phyloP scores from a whole-genome alignment of 129 eudicot species.

The Pseudognaphalium luteoalbum region DNA sequence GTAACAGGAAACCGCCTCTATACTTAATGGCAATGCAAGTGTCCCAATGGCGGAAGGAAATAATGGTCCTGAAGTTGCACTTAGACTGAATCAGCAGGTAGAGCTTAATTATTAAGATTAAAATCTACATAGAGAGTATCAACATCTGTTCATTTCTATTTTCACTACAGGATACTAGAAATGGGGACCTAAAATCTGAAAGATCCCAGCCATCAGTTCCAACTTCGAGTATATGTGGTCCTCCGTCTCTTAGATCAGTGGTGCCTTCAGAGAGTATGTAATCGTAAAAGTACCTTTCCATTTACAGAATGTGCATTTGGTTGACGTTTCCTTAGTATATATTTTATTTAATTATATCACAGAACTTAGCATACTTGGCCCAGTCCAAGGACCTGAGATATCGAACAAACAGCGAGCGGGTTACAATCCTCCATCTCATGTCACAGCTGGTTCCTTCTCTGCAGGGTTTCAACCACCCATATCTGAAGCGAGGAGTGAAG shows the following conservation, averaged over 20 bases:
- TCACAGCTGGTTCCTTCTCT: constrained; percentile 40
- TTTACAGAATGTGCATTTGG: background rate
- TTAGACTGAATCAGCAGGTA: constrained; percentile 53
- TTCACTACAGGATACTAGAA: constrained; percentile 56
- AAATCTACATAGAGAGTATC: background rate
- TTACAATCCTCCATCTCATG: constrained; percentile 38
- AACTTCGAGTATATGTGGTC: constrained; percentile 45
- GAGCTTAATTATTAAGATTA: constrained; percentile 3
- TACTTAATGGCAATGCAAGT: constrained; percentile 54
- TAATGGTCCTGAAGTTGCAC: constrained; percentile 75
- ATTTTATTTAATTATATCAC: constrained; percentile 11
- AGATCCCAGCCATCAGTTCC: constrained; percentile 45
- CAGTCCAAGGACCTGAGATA: constrained; percentile 50
- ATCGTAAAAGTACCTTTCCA: constrained; percentile 2
- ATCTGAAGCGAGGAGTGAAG: constrained; percentile 49
- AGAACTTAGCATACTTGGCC: constrained; percentile 85
- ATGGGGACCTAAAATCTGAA: constrained; percentile 52
- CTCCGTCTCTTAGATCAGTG: constrained; percentile 44
- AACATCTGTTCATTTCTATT: constrained; percentile 1
- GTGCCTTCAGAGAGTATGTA: constrained; percentile 68
- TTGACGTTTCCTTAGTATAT: background rate
- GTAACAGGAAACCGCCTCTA: constrained; percentile 69
- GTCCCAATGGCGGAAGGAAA: constrained; percentile 68
- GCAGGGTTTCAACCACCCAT: constrained; percentile 39
- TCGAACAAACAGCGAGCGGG: constrained; percentile 45